phyloP scores from a whole-genome alignment of 257 asterid species.

The Agastache rugosa region DNA sequence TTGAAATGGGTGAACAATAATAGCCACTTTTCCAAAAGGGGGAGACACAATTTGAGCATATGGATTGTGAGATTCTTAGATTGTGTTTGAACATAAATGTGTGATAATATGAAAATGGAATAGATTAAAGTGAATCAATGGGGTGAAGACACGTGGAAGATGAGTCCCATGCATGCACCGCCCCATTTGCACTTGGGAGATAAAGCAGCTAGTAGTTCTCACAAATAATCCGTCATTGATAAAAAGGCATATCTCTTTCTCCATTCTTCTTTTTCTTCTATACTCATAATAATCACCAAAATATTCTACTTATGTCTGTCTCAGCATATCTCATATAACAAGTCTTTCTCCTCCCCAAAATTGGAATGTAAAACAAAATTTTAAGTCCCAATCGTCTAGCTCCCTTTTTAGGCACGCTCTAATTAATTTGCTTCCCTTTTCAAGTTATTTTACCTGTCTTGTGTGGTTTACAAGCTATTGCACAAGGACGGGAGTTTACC shows the following conservation, averaged over 20 bases:
- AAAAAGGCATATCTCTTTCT: background rate
- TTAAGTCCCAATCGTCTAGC: background rate
- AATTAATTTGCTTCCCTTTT: background rate
- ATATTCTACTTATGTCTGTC: background rate
- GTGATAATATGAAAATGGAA: background rate
- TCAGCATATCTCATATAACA: slow-evolving; percentile 1
- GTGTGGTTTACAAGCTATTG: too few relatives aligned
- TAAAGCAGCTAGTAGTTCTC: background rate
- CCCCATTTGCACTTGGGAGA: background rate
- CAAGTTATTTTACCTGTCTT: too few relatives aligned
- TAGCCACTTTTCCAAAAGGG: background rate
- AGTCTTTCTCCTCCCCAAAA: background rate
- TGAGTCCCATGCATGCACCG: background rate
- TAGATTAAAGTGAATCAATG: background rate
- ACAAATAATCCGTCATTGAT: background rate
- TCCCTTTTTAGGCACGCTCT: background rate
- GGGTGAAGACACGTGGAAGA: slow-evolving; percentile 35
- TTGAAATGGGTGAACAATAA: background rate
- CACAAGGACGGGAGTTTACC: too few relatives aligned
- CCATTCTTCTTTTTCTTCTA: background rate
- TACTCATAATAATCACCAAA: background rate
- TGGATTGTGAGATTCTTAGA: background rate
- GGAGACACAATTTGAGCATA: slow-evolving; percentile 5
- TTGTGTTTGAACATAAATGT: background rate
- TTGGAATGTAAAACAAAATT: background rate